Evolutionary conservation across 345 rosid genomes (phyloP), one percentile per base, ranked within the genome.

Genomic region (Erysimum cheiranthoides): DNA sequence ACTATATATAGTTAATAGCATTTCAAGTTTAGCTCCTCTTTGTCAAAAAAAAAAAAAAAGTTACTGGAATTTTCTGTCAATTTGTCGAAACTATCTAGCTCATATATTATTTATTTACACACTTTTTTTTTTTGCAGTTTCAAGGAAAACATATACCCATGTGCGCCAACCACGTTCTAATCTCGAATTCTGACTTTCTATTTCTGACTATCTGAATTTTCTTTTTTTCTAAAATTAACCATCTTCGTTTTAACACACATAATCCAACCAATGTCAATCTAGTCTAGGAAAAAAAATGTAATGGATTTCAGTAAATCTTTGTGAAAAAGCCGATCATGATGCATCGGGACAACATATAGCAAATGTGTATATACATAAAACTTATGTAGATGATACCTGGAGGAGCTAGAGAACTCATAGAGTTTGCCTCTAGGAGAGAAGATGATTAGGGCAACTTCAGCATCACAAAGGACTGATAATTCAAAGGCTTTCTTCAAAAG

Each of bases 341-440:
- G 47, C 28, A 39, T 9, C 39, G 6, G 34, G 52, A 52, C 13
- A 6, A 62, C 31, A 3, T 52, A 63, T 11, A 63, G 17, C 0
- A 12, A 10, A 61, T 60, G 27, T 10, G 18, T 68, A 61, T 5
- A 47, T n/a, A 18, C 5, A 47, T 49, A 4, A 38, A 61, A 63
- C 12, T 9, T 40, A 43, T 31, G n/a, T 14, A 66, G 72, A 36
- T 14, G 8, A 13, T 21, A 91, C 95, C 95, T 81, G 18, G 86
- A 80, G 30, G 85, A 78, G 68, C 90, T 88, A 36, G 95, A 83
- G 74, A 89, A 92, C 82, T 89, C 93, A 74, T 87, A 89, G 67
- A 89, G 93, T 85, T 85, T 89, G 63, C 90, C 97, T 66, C 89
- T 84, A 3, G 93, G 80, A 45, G 97, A 92, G 86, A 92, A 89